Base-by-base conservation (phyloP, 2,329 filamentous ascomycete species). In the Cercospora berteroae region DNA sequence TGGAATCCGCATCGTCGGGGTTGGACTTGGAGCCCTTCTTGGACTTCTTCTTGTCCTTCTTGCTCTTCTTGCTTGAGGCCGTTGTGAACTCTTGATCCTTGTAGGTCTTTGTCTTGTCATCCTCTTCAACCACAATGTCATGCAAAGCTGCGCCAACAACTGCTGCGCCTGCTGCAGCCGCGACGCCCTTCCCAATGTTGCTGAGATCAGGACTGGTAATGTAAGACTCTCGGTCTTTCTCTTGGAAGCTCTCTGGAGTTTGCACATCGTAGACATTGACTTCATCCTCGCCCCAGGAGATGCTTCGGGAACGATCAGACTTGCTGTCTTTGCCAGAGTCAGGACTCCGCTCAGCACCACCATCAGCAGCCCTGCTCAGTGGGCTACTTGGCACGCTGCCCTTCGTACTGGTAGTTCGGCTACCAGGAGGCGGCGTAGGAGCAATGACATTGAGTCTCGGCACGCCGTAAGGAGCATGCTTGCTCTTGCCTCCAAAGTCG, bases 391-490 rank as follows among this genome's bases (percentile, higher is more conserved):
- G 76, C 29, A 77, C 77, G 1, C 74, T 75, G 9, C 79, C 79
- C 33, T 64, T 62, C 72, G 67, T 33, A 13, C 56, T 65, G 16
- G 27, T 57, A 27, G 50, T 64, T 12, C 33, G 55, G 20, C 50
- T 64, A 18, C 84, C 86, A 20, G 80, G 82, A 9, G 84, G 84
- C 20, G 87, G 87, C 6, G 86, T 88, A 2, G 87, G 84, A 57
- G 85, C 82, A 63, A 87, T 86, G 25, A 88, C 77, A 52, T 84
- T 86, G 16, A 89, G 79, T n/a, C 74, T 77, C 10, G 86, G 86
- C 20, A 88, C 82, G 76, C 70, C 62, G 74, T 76, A 69, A 6
- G 73, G 73, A 18, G 73, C 72, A 63, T 69, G 64, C 63, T 66
- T 67, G 64, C 70, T 72, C 44, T 59, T 67, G 13, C 65, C 69